Base-by-base conservation (phyloP, 495 filamentous ascomycete genomes). In the Penicillium macrosclerotiorum region DNA sequence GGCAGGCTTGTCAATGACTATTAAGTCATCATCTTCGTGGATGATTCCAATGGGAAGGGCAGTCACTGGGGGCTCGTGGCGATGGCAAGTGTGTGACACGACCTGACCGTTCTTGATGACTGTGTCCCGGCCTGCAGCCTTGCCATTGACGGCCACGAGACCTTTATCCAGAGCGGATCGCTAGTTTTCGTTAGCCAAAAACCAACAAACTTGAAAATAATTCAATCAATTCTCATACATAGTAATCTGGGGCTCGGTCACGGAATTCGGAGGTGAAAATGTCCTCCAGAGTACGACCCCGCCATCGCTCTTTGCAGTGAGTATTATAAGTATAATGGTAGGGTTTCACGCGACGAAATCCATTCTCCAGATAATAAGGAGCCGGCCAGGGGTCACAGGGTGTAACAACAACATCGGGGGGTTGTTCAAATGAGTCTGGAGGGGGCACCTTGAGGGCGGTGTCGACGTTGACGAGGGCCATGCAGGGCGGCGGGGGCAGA, bases 261-360 rank as follows among this genome's bases (percentile, higher is more conserved):
- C 76, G 71, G 18, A 96, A 96, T 64, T 95, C 91, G 50, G 78
- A 79, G 18, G 76, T 69, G 62, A 95, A 95, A 34, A 95, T 83
- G 23, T 95, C 88, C 36, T 94, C 69, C 19, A 95, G 60, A 31
- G 74, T 68, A 20, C 85, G 74, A 42, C 82, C 88, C 42, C 89
- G 77, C 90, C 89, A 96, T 64, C 90, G 78, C 69, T 93, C 79
- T 60, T 95, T 96, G 69, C 85, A 92, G 63, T 84, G 87, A 2
- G 90, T 95, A 56, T 96, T 95, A 67, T 95, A 97, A 2, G 93
- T 96, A 60, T 79, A 96, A 59, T 93, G 78, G 58, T 96, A 96
- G 4, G 91, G 92, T n/a, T 74, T 71, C 11, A 96, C 88, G 24
- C 88, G 81, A 26, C 91, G 82, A 29, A 96, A 65, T 8, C 86